Percentiles rank a stretch among this genome's conserved stretches.
phyloP scores from a whole-genome alignment of 108 stramenopile species.

The Nitzschia putrida region DNA sequence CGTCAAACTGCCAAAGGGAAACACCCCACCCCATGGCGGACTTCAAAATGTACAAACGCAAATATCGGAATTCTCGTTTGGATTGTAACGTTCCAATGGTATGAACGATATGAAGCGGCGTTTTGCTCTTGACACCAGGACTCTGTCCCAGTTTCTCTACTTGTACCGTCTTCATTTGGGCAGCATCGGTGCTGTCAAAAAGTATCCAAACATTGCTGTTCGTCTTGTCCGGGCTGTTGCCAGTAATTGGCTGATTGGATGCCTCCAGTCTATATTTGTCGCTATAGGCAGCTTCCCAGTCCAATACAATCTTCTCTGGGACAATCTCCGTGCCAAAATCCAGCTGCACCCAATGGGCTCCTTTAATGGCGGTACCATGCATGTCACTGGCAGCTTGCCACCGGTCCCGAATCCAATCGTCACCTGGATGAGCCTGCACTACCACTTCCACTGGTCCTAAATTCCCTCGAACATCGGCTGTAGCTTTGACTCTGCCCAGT shows the following conservation, averaged over 20 bases:
- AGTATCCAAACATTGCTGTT: constrained; percentile 12
- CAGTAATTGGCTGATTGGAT: constrained; percentile 15
- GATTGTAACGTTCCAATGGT: constrained; percentile 29
- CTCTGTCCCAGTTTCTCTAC: constrained; percentile 47
- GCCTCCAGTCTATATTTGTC: constrained; percentile 64
- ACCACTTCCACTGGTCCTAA: constrained; percentile 72
- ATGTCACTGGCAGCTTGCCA: constrained; percentile 87
- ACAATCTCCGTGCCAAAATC: constrained; percentile 45
- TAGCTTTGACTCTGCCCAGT: constrained; percentile 6
- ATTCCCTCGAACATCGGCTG: constrained; percentile 69
- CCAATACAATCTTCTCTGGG: constrained; percentile 56
- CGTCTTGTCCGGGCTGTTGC: constrained; percentile 4
- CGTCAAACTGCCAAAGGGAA: constrained; percentile 76
- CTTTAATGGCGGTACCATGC: constrained; percentile 72
- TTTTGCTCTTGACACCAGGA: constrained; percentile 60
- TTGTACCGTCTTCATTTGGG: constrained; percentile 10
- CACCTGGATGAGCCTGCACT: constrained; percentile 55
- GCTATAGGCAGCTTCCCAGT: constrained; percentile 81
- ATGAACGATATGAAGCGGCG: constrained; percentile 71
- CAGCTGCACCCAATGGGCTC: constrained; percentile 68
- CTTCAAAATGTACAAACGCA: constrained; percentile 58
- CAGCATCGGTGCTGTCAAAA: constrained; percentile 19
- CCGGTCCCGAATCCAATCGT: constrained; percentile 77
- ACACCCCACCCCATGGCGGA: constrained; percentile 73
- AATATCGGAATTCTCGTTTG: constrained; percentile 40